Evolutionary conservation across 2,329 filamentous ascomycete genomes (phyloP).

Genomic region (Beauveria brongniartii): DNA sequence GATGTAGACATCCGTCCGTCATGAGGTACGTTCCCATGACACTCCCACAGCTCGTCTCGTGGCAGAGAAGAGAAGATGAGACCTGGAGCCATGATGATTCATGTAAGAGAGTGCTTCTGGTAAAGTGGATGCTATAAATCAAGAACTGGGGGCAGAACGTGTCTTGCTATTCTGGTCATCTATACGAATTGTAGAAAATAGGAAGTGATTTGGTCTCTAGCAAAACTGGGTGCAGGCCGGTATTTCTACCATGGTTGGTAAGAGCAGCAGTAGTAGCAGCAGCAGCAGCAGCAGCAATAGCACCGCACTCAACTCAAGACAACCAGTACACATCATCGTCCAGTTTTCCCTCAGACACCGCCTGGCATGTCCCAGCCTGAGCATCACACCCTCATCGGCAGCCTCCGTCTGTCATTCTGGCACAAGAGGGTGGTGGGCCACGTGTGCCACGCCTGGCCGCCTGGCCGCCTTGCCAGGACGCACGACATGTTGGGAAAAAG

Average conservation of each 20-base stretch:
- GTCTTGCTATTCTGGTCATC: neutral
- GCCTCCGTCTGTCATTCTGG: neutral
- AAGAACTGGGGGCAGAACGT: neutral
- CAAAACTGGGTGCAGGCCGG: neutral
- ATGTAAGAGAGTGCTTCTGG: neutral
- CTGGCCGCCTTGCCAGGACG: neutral
- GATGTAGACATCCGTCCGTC: neutral
- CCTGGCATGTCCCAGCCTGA: neutral
- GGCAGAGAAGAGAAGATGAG: neutral
- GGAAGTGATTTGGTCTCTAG: neutral
- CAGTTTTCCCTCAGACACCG: neutral
- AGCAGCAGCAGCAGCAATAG: neutral
- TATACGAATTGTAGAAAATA: neutral
- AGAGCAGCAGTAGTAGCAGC: neutral
- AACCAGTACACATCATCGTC: neutral
- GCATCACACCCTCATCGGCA: neutral
- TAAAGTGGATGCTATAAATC: neutral
- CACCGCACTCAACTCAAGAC: neutral
- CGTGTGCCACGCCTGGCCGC: conserved; percentile 5
- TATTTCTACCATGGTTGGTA: neutral
- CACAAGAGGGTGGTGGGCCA: conserved; percentile 1
- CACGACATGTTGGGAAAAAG: conserved; percentile 1
- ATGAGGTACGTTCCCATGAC: neutral
- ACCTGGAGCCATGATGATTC: conserved; percentile 1
- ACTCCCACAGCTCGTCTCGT: neutral